Base-by-base conservation (phyloP, 2,329 filamentous ascomycete genomes). In the Zymoseptoria crescenta region DNA sequence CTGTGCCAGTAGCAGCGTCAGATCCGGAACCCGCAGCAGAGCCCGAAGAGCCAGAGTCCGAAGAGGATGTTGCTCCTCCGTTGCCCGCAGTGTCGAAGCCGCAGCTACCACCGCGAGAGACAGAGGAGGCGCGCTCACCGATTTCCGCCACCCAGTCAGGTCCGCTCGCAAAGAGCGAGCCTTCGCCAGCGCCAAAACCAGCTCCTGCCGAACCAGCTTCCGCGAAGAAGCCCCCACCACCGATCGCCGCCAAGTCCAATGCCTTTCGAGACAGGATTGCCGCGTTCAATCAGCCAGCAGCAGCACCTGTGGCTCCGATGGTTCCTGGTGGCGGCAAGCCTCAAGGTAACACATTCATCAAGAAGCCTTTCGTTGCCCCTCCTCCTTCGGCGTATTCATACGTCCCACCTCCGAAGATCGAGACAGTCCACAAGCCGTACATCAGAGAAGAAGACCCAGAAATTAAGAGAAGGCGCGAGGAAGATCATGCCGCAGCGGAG, bases 241-340 rank as follows among this genome's bases (percentile, higher is more conserved):
- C 83, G 19, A 74, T 79, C 27, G 78, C 84, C 10, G 80, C 80
- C 10, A 89, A 91, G 67, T 90, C 91, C 28, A 89, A 83, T 69
- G 91, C 94, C 1, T 97, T 99, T 78, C 92, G 84, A 71, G 94
- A 97, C 75, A 89, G 94, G 63, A 96, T 99, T 72, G 94, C 94
- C 35, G 93, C 94, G 51, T 99, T 99, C 78, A 99, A 99, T 75
- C 94, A 93, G 73, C 80, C 89, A 51, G 84, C 89, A 45, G 91
- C 91, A 5, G 85, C 91, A 2, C 94, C 94, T 8, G 80, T 94
- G 61, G 84, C 91, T n/a, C 94, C 94, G 1, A 93, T 95, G 77
- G 96, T 96, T 72, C 90, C 91, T 20, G 81, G 82, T 60, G 84
- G 84, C 1, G 75, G 80, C 59, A 72, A 76, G 9, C 77, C 81